Evolutionary conservation across 768 basidiomycete genomes (phyloP).

Genomic region (Trametes punicea): DNA sequence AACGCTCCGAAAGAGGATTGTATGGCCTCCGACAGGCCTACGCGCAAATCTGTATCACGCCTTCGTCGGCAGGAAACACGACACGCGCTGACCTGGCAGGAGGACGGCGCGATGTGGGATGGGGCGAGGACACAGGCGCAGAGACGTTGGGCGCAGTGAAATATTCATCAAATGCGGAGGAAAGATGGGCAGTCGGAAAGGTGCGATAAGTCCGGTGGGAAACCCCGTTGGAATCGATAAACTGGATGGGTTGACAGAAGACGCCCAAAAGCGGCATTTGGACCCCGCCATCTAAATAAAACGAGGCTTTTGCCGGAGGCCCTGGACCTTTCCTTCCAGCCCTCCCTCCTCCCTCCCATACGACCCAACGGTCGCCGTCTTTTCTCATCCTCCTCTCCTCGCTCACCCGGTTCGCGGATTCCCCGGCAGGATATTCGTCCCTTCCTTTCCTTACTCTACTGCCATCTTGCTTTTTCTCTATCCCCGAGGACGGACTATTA

Average conservation of each 20-base stretch:
- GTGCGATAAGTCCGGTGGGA: slow-evolving; percentile 1
- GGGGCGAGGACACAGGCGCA: slow-evolving; percentile 9
- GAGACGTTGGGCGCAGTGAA: slow-evolving; percentile 5
- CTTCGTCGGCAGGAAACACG: background rate
- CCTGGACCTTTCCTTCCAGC: slow-evolving; percentile 14
- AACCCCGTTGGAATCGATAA: background rate
- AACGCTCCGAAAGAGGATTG: background rate
- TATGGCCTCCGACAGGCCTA: background rate
- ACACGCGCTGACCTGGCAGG: slow-evolving; percentile 6
- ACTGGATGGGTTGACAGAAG: background rate
- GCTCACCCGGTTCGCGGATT: slow-evolving; percentile 12
- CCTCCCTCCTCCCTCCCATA: slow-evolving; percentile 13
- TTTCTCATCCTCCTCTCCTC: slow-evolving; percentile 9
- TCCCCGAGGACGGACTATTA: slow-evolving; percentile 10
- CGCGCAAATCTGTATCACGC: background rate
- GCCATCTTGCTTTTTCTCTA: slow-evolving; percentile 5
- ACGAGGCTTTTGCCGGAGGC: slow-evolving; percentile 20
- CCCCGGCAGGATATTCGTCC: slow-evolving; percentile 21
- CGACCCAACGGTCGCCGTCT: slow-evolving; percentile 21
- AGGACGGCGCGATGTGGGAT: background rate
- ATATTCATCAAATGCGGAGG: no score
- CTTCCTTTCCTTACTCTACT: slow-evolving; percentile 24
- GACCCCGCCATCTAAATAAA: slow-evolving; percentile 24
- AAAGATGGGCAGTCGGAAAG: background rate
- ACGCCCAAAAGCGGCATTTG: slow-evolving; percentile 17